A percentile compares a stretch with the other conserved stretches of the same genome.
Conservation (phyloP, 768 basidiomycete genomes). For the Dictyophora rubrovolvata region DNA sequence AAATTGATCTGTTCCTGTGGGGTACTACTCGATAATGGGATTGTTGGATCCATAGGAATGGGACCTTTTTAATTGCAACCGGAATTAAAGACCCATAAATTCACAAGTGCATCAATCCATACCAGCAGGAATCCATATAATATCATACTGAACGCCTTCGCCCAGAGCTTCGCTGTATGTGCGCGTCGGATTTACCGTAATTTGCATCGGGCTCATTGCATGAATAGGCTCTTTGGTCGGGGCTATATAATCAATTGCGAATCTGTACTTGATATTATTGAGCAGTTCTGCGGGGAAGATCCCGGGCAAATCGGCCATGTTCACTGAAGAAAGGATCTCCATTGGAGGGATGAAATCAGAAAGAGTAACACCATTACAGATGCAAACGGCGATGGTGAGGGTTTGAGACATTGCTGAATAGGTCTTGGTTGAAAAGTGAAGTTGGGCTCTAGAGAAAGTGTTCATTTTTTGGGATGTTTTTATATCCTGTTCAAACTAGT, state of each 20-base stretch:
- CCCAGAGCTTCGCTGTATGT: constrained; percentile 18
- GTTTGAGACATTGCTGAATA: not conserved
- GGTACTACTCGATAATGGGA: constrained; percentile 16
- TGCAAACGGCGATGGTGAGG: constrained; percentile 7
- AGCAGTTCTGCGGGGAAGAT: not conserved
- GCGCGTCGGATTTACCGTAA: constrained; percentile 12
- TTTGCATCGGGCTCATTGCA: not conserved
- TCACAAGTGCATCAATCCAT: no score
- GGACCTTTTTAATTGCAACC: constrained; percentile 23
- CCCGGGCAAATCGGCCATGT: not conserved
- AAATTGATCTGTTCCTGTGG: constrained; percentile 15
- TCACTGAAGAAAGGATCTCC: not conserved
- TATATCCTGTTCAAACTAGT: not conserved
- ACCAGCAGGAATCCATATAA: constrained; percentile 23
- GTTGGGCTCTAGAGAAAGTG: not conserved
- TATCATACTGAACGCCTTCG: constrained; percentile 19
- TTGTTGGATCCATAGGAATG: constrained; percentile 21
- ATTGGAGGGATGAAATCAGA: constrained; percentile 5
- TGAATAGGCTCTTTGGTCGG: not conserved
- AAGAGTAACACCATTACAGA: constrained; percentile 1
- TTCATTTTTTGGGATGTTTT: not conserved
- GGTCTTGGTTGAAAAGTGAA: not conserved
- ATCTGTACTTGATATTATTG: not conserved
- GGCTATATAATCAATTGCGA: constrained; percentile 1
- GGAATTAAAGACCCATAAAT: no score